Evolutionary conservation across 495 filamentous ascomycete species (phyloP), one percentile per base, ranked within the genome.

Genomic region (Filosporella fistucella): DNA sequence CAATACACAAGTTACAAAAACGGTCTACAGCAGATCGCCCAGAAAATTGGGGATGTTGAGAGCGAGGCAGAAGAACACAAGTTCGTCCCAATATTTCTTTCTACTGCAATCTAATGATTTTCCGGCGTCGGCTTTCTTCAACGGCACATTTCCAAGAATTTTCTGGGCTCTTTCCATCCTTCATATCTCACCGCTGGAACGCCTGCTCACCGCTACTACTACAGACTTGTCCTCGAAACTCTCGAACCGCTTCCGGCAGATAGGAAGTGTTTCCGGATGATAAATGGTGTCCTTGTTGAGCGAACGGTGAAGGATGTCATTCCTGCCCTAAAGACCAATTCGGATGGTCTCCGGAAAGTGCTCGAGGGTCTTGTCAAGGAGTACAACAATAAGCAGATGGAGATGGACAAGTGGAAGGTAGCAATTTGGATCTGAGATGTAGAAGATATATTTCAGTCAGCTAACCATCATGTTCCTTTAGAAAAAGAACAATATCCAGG

Each of bases 341-440:
- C 86, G 22, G 93, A 96, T 50, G 91, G 93, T 17, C 63, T 98
- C 65, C 94, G 88, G 73, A 93, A 94, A 60, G 91, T 97, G n/a
- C 70, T 98, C 48, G 91, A 95, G 56, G 90, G 95, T 56, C 68
- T 98, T 49, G 74, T 98, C 64, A 96, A 95, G 76, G 89, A 96
- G 68, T 98, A 98, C 74, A 94, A 94, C 74, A 68, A 72, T 20
- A 94, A 95, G 70, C 90, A 98, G 69, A 77, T 85, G 24, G 93
- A 98, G 62, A 80, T 98, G 74, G 93, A 98, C 62, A 91, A 81
- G 65, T 98, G 93, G 93, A 98, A 98, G 88, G 93, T 95, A 69
- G n/a, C n/a, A n/a, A n/a, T n/a, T 32, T 81, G 18, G 10, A 1
- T 29, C 4, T 30, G 2, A 2, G 10, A 26, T 12, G 24, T 20